These are phyloP conservation scores for Blepharisma undulans DNA, from an alignment of 169 alveolate genomes.

Conservation along the genomic window DNA sequence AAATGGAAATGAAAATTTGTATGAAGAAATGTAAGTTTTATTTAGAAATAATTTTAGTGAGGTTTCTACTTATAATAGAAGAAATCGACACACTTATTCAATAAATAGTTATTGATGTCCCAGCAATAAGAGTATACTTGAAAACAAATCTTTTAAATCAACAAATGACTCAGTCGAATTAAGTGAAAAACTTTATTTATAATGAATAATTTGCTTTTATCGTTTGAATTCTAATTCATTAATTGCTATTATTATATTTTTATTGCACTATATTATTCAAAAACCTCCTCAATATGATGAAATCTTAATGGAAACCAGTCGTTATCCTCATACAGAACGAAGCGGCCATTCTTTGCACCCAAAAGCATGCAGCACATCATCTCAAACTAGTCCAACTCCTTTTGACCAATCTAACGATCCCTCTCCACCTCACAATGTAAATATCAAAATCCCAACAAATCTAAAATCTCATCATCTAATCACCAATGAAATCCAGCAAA, in stretches of 20 bases:
- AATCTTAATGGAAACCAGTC: background rate
- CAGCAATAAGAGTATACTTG: background rate
- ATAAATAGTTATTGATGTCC: background rate
- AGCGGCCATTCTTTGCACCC: background rate
- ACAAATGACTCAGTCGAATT: background rate
- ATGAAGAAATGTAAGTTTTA: background rate
- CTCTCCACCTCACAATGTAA: background rate
- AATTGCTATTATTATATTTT: too few species aligned
- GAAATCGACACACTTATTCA: background rate
- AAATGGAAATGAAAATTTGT: background rate
- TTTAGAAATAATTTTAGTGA: background rate
- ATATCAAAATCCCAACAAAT: background rate
- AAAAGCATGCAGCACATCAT: background rate
- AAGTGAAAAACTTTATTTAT: background rate
- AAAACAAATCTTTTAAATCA: background rate
- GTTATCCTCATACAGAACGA: background rate
- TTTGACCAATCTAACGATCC: background rate
- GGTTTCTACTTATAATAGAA: background rate
- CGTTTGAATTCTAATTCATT: too few species aligned
- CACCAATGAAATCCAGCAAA: background rate
- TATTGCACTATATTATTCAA: too few species aligned
- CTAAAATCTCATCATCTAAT: background rate
- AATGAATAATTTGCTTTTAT: background rate
- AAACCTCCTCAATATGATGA: background rate
- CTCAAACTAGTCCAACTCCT: background rate